Evolutionary conservation across 345 rosid species (phyloP), one percentile per base, ranked within the genome.

Genomic region (Nasturtium officinale): DNA sequence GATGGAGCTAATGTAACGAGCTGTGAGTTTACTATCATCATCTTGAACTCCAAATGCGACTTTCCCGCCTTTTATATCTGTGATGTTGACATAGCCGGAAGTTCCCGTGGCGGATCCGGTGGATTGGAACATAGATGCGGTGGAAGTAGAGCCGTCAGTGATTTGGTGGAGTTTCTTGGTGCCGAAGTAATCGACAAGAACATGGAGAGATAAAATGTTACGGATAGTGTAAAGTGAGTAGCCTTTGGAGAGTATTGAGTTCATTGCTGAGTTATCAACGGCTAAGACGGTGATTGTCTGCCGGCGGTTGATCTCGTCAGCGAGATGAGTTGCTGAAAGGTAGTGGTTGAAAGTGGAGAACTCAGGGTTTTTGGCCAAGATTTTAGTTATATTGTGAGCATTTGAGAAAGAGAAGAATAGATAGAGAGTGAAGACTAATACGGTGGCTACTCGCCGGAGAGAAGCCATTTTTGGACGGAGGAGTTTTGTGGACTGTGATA

Each of bases 271-370:
- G 76, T 95, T 88, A 83, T 91, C 96, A 33, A 95, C 86, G 68
- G 93, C 94, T 12, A 89, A 85, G 25, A 95, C 87, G 9, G 99
- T 95, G 78, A 95, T 90, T 54, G 97, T 95, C 65, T 83, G 81
- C 1, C 89, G 89, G 64, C 89, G 83, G 86, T 91, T 91, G 81
- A 95, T 91, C 59, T 91, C 96, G 7, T 70, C 78, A 20, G 97
- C 96, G 20, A 95, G 92, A 85, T 87, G 97, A 52, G 99, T 91
- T 17, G 69, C 9, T 35, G 92, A 79, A 48, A 95, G 96, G 89
- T 91, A 95, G 64, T 87, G 99, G 79, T 95, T 95, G 89, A 95
- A 95, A 51, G 96, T 87, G 80, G 97, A 95, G 87, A 91, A 83
- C 2, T 72, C 61, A 0, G 96, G 96, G 85, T 90, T 83, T 65